Evolutionary conservation across 2,329 filamentous ascomycete species (phyloP).

Genomic region (Neopestalotiopsis sp.): DNA sequence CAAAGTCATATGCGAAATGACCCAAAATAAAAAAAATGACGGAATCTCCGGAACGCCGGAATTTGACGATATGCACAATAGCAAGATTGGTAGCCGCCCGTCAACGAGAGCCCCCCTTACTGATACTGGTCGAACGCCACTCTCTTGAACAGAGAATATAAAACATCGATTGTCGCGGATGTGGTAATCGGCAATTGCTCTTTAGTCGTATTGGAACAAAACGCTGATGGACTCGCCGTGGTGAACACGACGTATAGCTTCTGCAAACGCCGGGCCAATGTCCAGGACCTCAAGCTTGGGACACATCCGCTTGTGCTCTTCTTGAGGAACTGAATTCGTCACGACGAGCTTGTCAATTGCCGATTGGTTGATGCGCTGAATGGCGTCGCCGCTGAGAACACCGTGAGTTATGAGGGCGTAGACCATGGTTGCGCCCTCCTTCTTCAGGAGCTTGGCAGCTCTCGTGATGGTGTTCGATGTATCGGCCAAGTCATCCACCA

Average conservation of each 20-base stretch:
- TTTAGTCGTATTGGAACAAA: conserved; percentile 83
- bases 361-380: conserved; percentile 91
- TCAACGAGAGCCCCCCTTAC: conserved; percentile 9
- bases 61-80: conserved; percentile 14
- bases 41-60: conserved; percentile 14
- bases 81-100: conserved; percentile 16
- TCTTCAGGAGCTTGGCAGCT: conserved; percentile 93
- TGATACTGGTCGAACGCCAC: background rate
- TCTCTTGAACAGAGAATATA: conserved; percentile 7
- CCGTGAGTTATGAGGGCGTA: conserved; percentile 95
- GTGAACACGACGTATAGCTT: conserved; percentile 94
- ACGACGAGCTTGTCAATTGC: conserved; percentile 92
- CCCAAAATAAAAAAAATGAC: conserved; percentile 11
- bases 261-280: conserved; percentile 88
- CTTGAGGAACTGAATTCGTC: conserved; percentile 93
- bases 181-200: background rate
- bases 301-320: conserved; percentile 77
- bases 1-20: conserved; percentile 8
- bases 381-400: conserved; percentile 92
- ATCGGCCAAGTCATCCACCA: conserved; percentile 93
- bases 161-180: background rate
- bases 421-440: conserved; percentile 87
- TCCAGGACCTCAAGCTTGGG: conserved; percentile 92
- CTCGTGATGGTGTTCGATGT: conserved; percentile 97
- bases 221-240: conserved; percentile 98